Percentiles rank a stretch among this genome's conserved stretches.
These are phyloP conservation scores for Colletotrichum abscissum DNA, from an alignment of 2,329 filamentous ascomycete genomes.

Conservation along the genomic window DNA sequence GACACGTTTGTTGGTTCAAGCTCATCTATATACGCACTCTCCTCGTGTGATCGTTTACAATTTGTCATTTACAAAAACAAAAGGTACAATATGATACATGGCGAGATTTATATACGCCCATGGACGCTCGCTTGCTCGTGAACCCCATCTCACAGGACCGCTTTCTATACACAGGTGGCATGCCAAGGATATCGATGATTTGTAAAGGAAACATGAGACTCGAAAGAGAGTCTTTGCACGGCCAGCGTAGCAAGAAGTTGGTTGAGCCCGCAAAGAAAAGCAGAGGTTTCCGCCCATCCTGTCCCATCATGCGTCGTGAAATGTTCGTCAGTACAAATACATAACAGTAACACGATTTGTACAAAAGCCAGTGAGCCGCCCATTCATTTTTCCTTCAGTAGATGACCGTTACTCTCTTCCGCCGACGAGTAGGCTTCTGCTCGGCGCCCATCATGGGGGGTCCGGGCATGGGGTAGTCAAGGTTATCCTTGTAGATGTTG, in stretches of 20 bases:
- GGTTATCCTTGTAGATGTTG: slow-evolving; percentile 46
- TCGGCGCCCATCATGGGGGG: slow-evolving; percentile 33
- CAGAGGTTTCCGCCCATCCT: neutral
- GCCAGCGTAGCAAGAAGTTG: slow-evolving; percentile 7
- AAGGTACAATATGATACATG: neutral
- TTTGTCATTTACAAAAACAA: neutral
- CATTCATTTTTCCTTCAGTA: slow-evolving; percentile 1
- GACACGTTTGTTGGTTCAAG: neutral
- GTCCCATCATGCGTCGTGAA: neutral
- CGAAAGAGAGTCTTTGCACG: slow-evolving; percentile 1
- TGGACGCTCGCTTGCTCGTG: neutral
- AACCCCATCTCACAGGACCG: neutral
- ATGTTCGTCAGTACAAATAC: slow-evolving; percentile 16
- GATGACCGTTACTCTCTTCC: slow-evolving; percentile 17
- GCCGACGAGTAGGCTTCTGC: neutral
- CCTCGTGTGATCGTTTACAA: neutral
- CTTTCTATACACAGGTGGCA: neutral
- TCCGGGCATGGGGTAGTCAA: slow-evolving; percentile 46
- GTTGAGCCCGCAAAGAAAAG: neutral
- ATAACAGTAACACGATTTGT: neutral
- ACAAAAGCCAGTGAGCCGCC: neutral
- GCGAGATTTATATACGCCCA: neutral
- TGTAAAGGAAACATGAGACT: neutral
- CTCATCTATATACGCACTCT: neutral
- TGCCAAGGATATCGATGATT: neutral